phyloP scores from a whole-genome alignment of 225 moss, liverwort and hornwort species.

The Marchantia polymorpha region DNA sequence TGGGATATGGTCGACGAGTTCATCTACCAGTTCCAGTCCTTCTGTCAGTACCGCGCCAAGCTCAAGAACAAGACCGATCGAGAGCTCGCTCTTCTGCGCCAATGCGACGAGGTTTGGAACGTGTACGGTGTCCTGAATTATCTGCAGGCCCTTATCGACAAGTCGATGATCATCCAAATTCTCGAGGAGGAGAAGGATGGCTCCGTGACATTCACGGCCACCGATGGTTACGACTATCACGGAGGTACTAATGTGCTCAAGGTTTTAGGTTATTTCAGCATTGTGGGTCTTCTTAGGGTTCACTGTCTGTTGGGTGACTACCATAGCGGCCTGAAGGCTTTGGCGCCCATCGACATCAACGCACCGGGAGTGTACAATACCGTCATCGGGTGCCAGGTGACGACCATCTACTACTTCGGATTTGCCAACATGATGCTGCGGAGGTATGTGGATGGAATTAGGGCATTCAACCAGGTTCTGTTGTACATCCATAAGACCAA shows the following conservation, averaged over 20 bases:
- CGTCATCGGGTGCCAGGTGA: conserved; percentile 93
- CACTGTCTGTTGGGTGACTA: conserved; percentile 96
- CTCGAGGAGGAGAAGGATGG: conserved; percentile 98
- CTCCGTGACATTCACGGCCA: conserved; percentile 86
- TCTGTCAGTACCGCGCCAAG: conserved; percentile 97
- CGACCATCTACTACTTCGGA: conserved; percentile 92
- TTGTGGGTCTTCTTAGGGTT: conserved; percentile 88
- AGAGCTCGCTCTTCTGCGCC: conserved; percentile 78
- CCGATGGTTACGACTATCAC: conserved; percentile 94
- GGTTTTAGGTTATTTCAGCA: conserved; percentile 96
- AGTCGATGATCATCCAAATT: conserved; percentile 93
- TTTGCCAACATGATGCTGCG: conserved; percentile 98
- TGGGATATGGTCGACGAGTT: conserved; percentile 99
- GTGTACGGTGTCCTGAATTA: conserved; percentile 93
- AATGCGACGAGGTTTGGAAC: conserved; percentile 99
- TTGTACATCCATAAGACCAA: conserved; percentile 95
- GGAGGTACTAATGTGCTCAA: conserved; percentile 97
- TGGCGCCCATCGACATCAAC: conserved; percentile 83
- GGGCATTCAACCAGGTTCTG: conserved; percentile 92
- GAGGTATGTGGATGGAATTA: conserved; percentile 89
- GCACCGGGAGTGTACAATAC: conserved; percentile 85
- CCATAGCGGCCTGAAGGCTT: conserved; percentile 84
- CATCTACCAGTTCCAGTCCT: conserved; percentile 99
- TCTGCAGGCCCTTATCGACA: conserved; percentile 93
- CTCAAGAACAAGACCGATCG: conserved; percentile 92